Evolutionary conservation across 2,329 filamentous ascomycete genomes (phyloP), one percentile per base, ranked within the genome.

Genomic region (Colletotrichum sp.): DNA sequence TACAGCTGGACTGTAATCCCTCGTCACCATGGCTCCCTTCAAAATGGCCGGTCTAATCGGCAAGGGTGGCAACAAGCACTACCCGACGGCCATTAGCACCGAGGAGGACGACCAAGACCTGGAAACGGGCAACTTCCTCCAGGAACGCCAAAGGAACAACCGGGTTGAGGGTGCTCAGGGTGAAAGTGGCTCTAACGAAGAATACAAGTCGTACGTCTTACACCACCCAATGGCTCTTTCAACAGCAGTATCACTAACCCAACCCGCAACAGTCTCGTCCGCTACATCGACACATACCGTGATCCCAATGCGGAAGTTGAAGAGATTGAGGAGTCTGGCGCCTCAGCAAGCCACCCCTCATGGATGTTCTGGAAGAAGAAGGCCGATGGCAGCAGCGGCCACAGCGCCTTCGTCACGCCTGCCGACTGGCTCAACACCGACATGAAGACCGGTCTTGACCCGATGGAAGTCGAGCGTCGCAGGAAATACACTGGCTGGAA

Each of bases 351-450:
- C 67, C 78, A 79, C 52, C 82, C 82, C 15, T 84, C 83, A 82
- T 86, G 84, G 84, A 81, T 82, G 72, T 84, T 85, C 79, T 85
- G 84, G 81, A 78, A 81, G 80, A 75, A 75, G 71, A 57, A 65
- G 34, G 7, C 48, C 55, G 80, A 80, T 59, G 77, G 75, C 10
- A 80, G 76, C 57, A 79, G 80, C 34, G 80, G 80, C 74, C 64
- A 81, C 55, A 82, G 81, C 74, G 81, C 82, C 75, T 83, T 84
- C 78, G 84, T 88, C 77, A 85, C 91, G 36, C 93, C 93, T 28
- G 90, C 92, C n/a, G 92, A 94, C 64, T 94, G 91, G 92, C 86
- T 95, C 80, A 89, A 91, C 79, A 93, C 93, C 81, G 91, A 95
- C 83, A 91, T 95, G 84, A 89, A 89, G 82, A 83, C 89, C 74